These are phyloP conservation scores for Cladophialophora chaetospira DNA, from an alignment of 2,329 filamentous ascomycete species.

Conservation along the genomic window DNA sequence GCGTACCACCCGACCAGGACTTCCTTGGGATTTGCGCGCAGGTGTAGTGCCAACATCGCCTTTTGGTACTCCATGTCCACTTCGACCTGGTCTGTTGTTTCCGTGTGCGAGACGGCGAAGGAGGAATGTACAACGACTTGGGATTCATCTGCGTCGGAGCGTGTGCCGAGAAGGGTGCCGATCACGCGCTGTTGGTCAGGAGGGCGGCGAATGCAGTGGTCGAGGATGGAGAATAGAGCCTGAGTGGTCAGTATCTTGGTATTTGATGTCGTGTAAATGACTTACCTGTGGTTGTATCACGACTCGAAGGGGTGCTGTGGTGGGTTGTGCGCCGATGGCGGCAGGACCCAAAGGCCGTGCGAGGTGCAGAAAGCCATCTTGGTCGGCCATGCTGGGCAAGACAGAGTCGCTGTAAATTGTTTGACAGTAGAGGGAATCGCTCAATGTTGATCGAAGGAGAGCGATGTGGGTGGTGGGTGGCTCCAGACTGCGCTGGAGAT, in stretches of 20 bases:
- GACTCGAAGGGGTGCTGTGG: constrained; percentile 88
- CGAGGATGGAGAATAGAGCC: constrained; percentile 69
- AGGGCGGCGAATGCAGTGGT: constrained; percentile 91
- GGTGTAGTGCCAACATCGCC: constrained; percentile 93
- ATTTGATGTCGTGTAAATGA: background rate
- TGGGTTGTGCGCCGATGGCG: constrained; percentile 75
- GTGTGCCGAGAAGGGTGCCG: constrained; percentile 87
- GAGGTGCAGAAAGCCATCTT: constrained; percentile 90
- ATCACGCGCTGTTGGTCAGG: constrained; percentile 94
- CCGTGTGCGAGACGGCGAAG: constrained; percentile 97
- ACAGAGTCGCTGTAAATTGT: background rate
- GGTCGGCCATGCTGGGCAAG: constrained; percentile 73
- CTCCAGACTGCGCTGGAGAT: constrained; percentile 5
- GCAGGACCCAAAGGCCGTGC: constrained; percentile 86
- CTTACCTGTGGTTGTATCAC: constrained; percentile 92
- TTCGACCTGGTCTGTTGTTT: constrained; percentile 97
- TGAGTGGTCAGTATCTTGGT: constrained; percentile 34
- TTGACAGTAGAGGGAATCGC: constrained; percentile 18
- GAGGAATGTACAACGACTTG: constrained; percentile 95
- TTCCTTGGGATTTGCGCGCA: constrained; percentile 92
- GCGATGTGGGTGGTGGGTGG: background rate
- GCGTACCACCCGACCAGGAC: constrained; percentile 98
- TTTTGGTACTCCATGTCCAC: constrained; percentile 99
- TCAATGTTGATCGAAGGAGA: constrained; percentile 15
- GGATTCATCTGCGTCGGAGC: constrained; percentile 86